These are phyloP conservation scores for Dactylella cylindrospora DNA, from an alignment of 2,329 filamentous ascomycete genomes.

Conservation along the genomic window DNA sequence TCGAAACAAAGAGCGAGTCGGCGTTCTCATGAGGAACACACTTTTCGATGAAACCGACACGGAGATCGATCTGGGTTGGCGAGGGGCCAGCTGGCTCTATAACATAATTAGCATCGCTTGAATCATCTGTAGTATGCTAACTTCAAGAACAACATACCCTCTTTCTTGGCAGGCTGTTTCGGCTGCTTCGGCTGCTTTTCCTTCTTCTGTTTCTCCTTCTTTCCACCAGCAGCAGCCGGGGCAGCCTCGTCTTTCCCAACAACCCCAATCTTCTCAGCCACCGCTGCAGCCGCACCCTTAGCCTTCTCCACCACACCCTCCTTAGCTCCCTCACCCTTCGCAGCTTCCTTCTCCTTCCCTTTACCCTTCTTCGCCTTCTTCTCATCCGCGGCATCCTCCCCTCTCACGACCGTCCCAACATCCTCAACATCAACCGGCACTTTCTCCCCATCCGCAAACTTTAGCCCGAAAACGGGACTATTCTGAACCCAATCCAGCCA, in stretches of 20 bases:
- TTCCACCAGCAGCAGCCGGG: slow-evolving; percentile 53
- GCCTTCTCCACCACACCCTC: slow-evolving; percentile 55
- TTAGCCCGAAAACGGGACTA: slow-evolving; percentile 69
- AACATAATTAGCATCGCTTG: not conserved
- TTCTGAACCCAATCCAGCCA: slow-evolving; percentile 95
- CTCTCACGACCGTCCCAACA: slow-evolving; percentile 76
- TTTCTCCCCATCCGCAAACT: slow-evolving; percentile 71
- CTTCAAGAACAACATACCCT: slow-evolving; percentile 37
- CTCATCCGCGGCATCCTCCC: slow-evolving; percentile 83
- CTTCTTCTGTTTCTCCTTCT: slow-evolving; percentile 81
- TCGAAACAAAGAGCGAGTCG: slow-evolving; percentile 92
- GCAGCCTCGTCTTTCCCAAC: slow-evolving; percentile 41
- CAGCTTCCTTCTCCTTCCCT: slow-evolving; percentile 90
- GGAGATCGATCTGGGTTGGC: slow-evolving; percentile 85
- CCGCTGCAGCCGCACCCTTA: slow-evolving; percentile 59
- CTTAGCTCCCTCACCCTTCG: slow-evolving; percentile 56
- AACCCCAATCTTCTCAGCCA: slow-evolving; percentile 52
- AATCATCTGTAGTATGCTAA: not conserved
- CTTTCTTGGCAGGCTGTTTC: slow-evolving; percentile 56
- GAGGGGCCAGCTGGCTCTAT: slow-evolving; percentile 71
- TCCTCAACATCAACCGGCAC: slow-evolving; percentile 75
- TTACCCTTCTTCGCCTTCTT: slow-evolving; percentile 81
- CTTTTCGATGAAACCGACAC: slow-evolving; percentile 96
- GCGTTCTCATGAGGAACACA: slow-evolving; percentile 94
- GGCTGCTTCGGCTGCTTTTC: slow-evolving; percentile 74